Conservation (phyloP, 768 basidiomycete genomes). For the Ramaria rubella region DNA sequence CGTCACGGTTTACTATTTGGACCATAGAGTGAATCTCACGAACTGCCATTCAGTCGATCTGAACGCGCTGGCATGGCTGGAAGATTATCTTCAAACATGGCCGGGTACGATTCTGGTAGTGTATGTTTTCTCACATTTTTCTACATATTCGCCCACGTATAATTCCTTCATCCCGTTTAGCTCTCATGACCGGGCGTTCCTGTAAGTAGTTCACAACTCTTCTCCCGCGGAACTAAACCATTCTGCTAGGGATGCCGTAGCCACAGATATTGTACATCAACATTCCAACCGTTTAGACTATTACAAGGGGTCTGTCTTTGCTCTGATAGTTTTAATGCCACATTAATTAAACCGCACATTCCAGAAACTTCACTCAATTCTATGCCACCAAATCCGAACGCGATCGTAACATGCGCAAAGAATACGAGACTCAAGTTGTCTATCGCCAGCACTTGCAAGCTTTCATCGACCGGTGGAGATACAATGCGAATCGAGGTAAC, state of each 20-base stretch:
- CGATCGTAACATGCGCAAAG: slow-evolving; percentile 82
- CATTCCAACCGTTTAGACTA: slow-evolving; percentile 91
- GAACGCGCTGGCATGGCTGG: slow-evolving; percentile 95
- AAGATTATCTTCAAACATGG: slow-evolving; percentile 97
- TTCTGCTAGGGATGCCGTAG: slow-evolving; percentile 71
- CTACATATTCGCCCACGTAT: neutral
- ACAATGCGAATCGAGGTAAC: slow-evolving; percentile 86
- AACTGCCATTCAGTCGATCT: slow-evolving; percentile 56
- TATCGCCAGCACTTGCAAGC: slow-evolving; percentile 95
- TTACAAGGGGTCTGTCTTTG: slow-evolving; percentile 79
- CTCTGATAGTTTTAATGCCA: no score
- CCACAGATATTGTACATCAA: slow-evolving; percentile 97
- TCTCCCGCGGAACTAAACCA: neutral
- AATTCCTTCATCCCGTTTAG: slow-evolving; percentile 35
- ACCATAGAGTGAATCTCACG: slow-evolving; percentile 1
- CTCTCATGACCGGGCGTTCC: slow-evolving; percentile 95
- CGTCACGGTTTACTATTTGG: slow-evolving; percentile 20
- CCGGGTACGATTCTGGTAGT: slow-evolving; percentile 87
- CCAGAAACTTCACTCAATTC: slow-evolving; percentile 97
- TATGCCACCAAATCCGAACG: slow-evolving; percentile 98
- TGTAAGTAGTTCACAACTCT: slow-evolving; percentile 39
- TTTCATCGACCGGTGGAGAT: slow-evolving; percentile 97
- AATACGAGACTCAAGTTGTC: slow-evolving; percentile 94
- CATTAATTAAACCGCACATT: no score
- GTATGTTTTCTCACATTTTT: slow-evolving; percentile 36